A percentile compares a stretch with the other conserved stretches of the same genome.
Conservation (phyloP, 441 rosid species). For the Sinapis alba region DNA sequence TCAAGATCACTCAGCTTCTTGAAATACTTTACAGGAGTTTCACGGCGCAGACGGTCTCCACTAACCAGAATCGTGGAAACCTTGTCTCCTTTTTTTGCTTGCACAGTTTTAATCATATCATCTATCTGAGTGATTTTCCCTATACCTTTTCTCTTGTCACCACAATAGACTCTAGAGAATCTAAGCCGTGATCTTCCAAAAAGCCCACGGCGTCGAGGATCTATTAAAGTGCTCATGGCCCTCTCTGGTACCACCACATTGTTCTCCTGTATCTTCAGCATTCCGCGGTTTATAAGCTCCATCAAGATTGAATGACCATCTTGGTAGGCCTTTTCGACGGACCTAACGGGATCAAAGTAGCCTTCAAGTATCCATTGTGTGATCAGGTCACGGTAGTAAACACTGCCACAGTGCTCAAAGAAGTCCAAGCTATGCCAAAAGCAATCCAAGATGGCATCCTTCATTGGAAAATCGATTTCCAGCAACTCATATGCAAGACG, state of each 20-base stretch:
- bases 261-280: constrained; percentile 52
- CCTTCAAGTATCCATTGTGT: constrained; percentile 69
- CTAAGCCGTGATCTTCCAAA: constrained; percentile 36
- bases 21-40: constrained; percentile 36
- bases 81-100: constrained; percentile 32
- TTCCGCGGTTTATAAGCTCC: constrained; percentile 47
- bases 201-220: constrained; percentile 43
- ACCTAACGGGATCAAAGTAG: constrained; percentile 40
- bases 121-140: constrained; percentile 48
- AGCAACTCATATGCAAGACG: constrained; percentile 28
- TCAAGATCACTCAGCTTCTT: constrained; percentile 32
- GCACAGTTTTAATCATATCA: constrained; percentile 55
- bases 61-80: constrained; percentile 51
- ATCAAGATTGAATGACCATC: constrained; percentile 51
- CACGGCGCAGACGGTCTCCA: constrained; percentile 45
- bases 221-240: constrained; percentile 30
- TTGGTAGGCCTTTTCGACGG: constrained; percentile 48
- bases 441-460: background rate
- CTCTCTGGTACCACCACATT: constrained; percentile 49
- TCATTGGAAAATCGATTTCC: constrained; percentile 5
- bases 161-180: constrained; percentile 39
- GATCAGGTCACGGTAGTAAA: constrained; percentile 59
- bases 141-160: constrained; percentile 26
- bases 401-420: constrained; percentile 29
- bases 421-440: background rate